Evolutionary conservation across 305 asterid species (phyloP).

Genomic region (Plantago coronopus): DNA sequence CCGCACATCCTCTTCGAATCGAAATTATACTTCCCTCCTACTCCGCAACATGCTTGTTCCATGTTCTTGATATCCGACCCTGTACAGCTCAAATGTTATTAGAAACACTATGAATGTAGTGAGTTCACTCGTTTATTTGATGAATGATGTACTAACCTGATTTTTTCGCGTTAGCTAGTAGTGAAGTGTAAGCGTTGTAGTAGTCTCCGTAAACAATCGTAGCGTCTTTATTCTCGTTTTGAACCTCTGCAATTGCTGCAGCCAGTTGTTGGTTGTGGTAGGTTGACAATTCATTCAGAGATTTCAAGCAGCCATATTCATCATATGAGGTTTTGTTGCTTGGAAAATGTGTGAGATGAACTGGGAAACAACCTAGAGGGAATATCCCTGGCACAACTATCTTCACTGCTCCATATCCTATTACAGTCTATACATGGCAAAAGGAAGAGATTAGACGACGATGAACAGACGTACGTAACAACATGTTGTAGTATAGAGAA

Average conservation of each 20-base stretch:
- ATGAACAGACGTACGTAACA: neutral
- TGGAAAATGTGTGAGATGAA: slow-evolving; percentile 12
- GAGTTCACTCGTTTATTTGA: neutral
- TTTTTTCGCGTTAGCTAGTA: slow-evolving; percentile 6
- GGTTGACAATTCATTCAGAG: slow-evolving; percentile 19
- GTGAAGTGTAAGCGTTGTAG: slow-evolving; percentile 8
- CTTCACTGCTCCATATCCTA: slow-evolving; percentile 21
- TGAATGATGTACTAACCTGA: slow-evolving; percentile 2
- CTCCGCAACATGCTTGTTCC: slow-evolving; percentile 31
- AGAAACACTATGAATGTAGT: neutral
- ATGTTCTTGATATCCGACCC: slow-evolving; percentile 22
- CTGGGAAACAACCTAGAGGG: slow-evolving; percentile 25
- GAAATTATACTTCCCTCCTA: slow-evolving; percentile 27
- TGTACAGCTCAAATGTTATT: neutral
- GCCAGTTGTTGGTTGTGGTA: slow-evolving; percentile 27
- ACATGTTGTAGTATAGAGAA: too few relatives aligned
- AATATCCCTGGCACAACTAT: slow-evolving; percentile 29
- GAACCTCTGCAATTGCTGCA: slow-evolving; percentile 23
- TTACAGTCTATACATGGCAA: slow-evolving; percentile 13
- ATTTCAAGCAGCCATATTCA: slow-evolving; percentile 26
- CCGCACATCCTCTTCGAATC: slow-evolving; percentile 22
- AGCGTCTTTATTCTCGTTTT: slow-evolving; percentile 15
- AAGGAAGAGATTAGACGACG: neutral
- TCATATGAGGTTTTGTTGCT: slow-evolving; percentile 18
- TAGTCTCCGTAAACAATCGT: slow-evolving; percentile 16